Conservation (phyloP, 352 stramenopile genomes). For the Phytophthora macrochlamydospora region DNA sequence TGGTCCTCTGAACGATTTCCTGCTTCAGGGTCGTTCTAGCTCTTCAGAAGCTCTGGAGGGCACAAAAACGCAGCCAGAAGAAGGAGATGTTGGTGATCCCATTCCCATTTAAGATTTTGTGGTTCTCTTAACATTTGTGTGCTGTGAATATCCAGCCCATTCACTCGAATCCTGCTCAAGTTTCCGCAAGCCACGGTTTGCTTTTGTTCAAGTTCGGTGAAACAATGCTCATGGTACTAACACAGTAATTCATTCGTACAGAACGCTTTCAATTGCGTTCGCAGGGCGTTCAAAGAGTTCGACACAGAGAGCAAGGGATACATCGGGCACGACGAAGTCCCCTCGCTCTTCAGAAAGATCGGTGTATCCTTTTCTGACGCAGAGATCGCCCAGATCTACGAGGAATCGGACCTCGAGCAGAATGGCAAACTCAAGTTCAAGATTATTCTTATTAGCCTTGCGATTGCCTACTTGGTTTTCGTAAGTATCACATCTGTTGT, state of each 20-base stretch:
- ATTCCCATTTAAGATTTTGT: not conserved
- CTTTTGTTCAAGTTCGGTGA: not conserved
- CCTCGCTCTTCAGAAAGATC: conserved; percentile 60
- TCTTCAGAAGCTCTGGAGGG: conserved; percentile 64
- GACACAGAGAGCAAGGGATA: conserved; percentile 61
- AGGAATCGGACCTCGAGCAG: conserved; percentile 78
- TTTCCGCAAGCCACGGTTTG: conserved; percentile 56
- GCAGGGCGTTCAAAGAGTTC: conserved; percentile 62
- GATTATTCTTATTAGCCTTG: conserved; percentile 82
- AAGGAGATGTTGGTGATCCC: conserved; percentile 31
- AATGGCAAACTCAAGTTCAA: conserved; percentile 77
- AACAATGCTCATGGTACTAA: no score
- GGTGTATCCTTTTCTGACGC: conserved; percentile 64
- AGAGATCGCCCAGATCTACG: conserved; percentile 65
- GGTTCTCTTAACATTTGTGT: no score
- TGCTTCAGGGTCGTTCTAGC: conserved; percentile 58
- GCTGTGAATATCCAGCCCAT: conserved; percentile 38
- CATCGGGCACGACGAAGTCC: conserved; percentile 66
- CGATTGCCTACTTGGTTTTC: conserved; percentile 76
- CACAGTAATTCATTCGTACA: conserved; percentile 3
- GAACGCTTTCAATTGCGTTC: conserved; percentile 72
- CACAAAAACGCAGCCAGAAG: conserved; percentile 42
- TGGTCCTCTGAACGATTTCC: not conserved
- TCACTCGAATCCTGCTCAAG: conserved; percentile 78
- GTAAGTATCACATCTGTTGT: conserved; percentile 29